Base-by-base conservation (phyloP, 306 rosid species). In the Amphicarpaea edgeworthii region DNA sequence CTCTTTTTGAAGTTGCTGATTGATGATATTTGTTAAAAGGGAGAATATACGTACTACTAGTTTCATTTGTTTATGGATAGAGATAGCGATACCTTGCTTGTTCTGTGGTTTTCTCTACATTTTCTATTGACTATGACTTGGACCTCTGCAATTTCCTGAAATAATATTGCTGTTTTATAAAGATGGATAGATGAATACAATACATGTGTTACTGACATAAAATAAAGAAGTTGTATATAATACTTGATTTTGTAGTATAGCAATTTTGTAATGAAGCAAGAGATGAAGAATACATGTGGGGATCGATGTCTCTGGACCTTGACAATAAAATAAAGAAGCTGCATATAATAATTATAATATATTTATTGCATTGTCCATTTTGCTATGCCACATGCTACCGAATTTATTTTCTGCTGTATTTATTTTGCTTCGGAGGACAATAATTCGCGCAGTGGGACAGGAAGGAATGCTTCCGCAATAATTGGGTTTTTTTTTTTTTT, bases 391-490 rank as follows among this genome's bases (percentile, higher is more conserved):
- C 23, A 11, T 61, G 63, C 53, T 19, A 2, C 50, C 21, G 12
- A 23, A 12, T 37, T 72, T 77, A 57, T 73, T 17, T 40, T 28
- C 2, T 10, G 51, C 15, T 70, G 26, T 32, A 58, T 45, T 34
- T 67, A 55, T 19, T 55, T 30, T 69, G 41, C 17, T 12, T 47
- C 3, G 16, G 21, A 68, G 53, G 57, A 54, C 81, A 77, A 66
- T 76, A 51, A 76, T 76, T 65, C 74, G 15, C 38, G 45, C 30
- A 23, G 57, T 21, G 14, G 34, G 54, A 66, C 81, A 42, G 79
- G 67, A 72, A 77, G 55, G 32, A n/a, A 66, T 72, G 72, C 76
- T 57, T 58, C 71, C 30, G 45, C 41, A 38, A 72, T 21, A 38
- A 23, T 28, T 65, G 72, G 74, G 19, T 34, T 24, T 20, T 15